phyloP scores from a whole-genome alignment of 192 early-diverging fungal species.

The Neocallimastix lanati region DNA sequence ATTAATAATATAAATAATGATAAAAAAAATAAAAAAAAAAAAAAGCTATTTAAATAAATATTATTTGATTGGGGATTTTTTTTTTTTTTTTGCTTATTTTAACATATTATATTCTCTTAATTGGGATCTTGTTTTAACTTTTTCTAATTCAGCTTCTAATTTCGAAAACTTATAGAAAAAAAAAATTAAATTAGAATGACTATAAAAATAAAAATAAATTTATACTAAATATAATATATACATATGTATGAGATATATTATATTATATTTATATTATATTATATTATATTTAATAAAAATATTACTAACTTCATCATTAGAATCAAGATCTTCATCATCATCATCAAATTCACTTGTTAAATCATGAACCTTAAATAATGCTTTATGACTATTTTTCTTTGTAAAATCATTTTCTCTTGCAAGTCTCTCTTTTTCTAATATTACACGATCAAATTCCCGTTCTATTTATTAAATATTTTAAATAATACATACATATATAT shows the following conservation, averaged over 20 bases:
- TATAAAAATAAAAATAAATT: no score
- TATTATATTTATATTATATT: no score
- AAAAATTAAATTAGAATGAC: no score
- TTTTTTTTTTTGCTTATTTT: not conserved
- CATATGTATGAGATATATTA: no score
- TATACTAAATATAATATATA: no score
- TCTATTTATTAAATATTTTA: no score
- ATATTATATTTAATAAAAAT: no score
- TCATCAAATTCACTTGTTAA: not conserved
- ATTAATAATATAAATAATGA: no score
- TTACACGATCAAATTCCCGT: not conserved
- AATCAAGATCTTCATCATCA: not conserved
- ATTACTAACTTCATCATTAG: not conserved
- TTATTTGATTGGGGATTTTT: no score
- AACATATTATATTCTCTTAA: not conserved
- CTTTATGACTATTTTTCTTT: not conserved
- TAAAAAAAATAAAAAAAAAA: no score
- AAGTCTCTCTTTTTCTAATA: not conserved
- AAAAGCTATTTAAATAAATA: no score
- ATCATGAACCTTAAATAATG: not conserved
- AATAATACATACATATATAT: no score
- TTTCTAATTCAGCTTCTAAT: not conserved
- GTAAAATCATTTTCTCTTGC: not conserved
- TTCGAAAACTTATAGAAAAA: not conserved
- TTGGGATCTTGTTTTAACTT: not conserved